Evolutionary conservation across 768 basidiomycete genomes (phyloP), one percentile per base, ranked within the genome.

Genomic region (Pholiota conissans): DNA sequence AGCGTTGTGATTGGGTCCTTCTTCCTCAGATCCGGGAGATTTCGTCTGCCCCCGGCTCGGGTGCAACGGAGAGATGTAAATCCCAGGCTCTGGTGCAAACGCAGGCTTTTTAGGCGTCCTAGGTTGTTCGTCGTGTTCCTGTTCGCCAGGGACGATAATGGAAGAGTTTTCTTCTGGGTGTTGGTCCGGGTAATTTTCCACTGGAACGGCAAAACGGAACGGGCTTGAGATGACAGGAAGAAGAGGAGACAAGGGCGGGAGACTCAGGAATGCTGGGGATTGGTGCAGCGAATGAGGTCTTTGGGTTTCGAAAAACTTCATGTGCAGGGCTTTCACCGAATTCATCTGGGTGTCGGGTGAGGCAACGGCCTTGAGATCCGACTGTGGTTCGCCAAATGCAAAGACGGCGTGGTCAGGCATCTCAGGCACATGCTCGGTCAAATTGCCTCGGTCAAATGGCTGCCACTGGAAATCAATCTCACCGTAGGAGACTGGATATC

Each of bases 381-480:
- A 22, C 18, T 34, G n/a, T n/a, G 52, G 20, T 2, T n/a, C 16
- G 6, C 24, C 37, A 50, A 26, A 54, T 14, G 53, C 62, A 45
- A 63, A 66, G 4, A 53, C 52, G 9, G 48, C 47, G 18, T 51
- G 47, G 47, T 62, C 56, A 16, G 67, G 37, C 54, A 69, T 30
- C 34, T 30, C 35, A 45, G 46, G 61, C 24, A 60, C 56, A n/a
- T n/a, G n/a, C n/a, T n/a, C n/a, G 58, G 61, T 20, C 47, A 67
- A 40, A 28, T 52, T 53, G 46, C 73, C 72, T 49, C 73, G 67
- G 54, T 78, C 64, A 61, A 86, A 88, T 8, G 79, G 79, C 46
- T 71, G 68, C 86, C 86, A 87, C 51, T 65, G 75, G 61, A 87
- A 88, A 62, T 82, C 81, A 8, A 87, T 69, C 3, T 64, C 63